Evolutionary conservation across 1,284 basidiomycete genomes (phyloP), one percentile per base, ranked within the genome.

Genomic region (Moesziomyces antarcticus): DNA sequence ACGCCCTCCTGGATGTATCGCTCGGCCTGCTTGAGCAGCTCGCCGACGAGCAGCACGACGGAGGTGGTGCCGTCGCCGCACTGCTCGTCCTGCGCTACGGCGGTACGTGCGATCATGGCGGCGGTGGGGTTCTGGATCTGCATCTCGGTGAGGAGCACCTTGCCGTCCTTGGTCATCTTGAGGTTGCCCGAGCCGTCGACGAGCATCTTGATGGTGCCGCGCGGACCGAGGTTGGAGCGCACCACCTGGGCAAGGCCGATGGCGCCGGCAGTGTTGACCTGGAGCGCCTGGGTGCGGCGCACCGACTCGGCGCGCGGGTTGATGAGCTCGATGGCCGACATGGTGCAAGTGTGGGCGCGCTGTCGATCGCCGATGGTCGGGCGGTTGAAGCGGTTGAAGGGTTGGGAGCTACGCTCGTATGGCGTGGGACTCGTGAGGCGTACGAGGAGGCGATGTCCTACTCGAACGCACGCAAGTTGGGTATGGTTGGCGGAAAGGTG

Each of bases 141-240:
- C 97, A 99, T 99, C 87, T 99, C 97, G 44, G 95, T 97, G 58
- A 99, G 88, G 57, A 99, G 87, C 46, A 98, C 96, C 87, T 99
- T 99, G 79, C 97, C 97, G 84, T 99, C 97, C 88, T 99, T 99
- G 78, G 97, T 99, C 93, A 99, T 97, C 89, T 98, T 99, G 86
- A 99, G 95, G 87, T 97, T 94, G 16, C 97, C 97, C n/a, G 95
- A 89, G 64, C 97, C 97, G 85, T 99, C 97, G 49, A 99, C 97
- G 48, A 99, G 90, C 95, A 99, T 97, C 88, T 99, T 99, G 78
- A 98, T 89, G 3, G 96, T 98, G 65, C 78, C 63, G 61, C 68
- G 58, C 25, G 70, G 78, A 92, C 96, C 96, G 68, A 99, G 88
- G 87, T 99, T 99, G 83, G 92, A 91, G 87, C 94, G 96, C 77